phyloP scores from a whole-genome alignment of 805 yeast species.

The Sungouiozyma ichnusensis region DNA sequence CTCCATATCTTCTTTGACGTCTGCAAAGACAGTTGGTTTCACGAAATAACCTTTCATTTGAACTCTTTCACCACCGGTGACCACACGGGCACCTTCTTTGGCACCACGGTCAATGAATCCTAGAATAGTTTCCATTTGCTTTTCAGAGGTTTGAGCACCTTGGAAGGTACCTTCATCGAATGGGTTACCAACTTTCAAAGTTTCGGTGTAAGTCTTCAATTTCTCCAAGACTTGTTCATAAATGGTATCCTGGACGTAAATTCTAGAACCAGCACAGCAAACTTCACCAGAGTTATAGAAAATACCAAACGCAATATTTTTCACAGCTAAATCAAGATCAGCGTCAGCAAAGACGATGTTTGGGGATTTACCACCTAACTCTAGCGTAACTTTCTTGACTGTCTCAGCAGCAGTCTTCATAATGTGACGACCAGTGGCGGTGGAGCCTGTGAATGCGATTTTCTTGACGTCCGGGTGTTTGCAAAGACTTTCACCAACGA shows the following conservation, averaged over 20 bases:
- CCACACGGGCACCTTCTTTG: conserved; percentile 70
- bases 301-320: conserved; percentile 70
- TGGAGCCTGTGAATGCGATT: conserved; percentile 92
- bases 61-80: conserved; percentile 59
- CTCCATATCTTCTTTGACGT: conserved; percentile 54
- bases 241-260: conserved; percentile 75
- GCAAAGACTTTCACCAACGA: conserved; percentile 73
- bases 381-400: conserved; percentile 84
- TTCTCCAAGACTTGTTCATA: conserved; percentile 66
- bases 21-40: conserved; percentile 66
- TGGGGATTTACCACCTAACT: conserved; percentile 96
- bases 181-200: conserved; percentile 69
- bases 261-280: conserved; percentile 90
- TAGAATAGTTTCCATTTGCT: conserved; percentile 70
- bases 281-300: conserved; percentile 93
- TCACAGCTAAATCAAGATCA: conserved; percentile 63
- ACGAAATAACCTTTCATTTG: conserved; percentile 57
- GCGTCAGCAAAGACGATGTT: conserved; percentile 82
- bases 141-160: conserved; percentile 85
- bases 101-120: conserved; percentile 67
- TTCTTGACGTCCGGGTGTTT: conserved; percentile 74
- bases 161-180: conserved; percentile 68
- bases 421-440: conserved; percentile 77
- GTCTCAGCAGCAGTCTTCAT: conserved; percentile 73
- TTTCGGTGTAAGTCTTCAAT: conserved; percentile 44